Percentiles rank a stretch among this genome's conserved stretches.
These are phyloP conservation scores for Penicillium sp. DNA, from an alignment of 2,329 filamentous ascomycete genomes.

Conservation along the genomic window DNA sequence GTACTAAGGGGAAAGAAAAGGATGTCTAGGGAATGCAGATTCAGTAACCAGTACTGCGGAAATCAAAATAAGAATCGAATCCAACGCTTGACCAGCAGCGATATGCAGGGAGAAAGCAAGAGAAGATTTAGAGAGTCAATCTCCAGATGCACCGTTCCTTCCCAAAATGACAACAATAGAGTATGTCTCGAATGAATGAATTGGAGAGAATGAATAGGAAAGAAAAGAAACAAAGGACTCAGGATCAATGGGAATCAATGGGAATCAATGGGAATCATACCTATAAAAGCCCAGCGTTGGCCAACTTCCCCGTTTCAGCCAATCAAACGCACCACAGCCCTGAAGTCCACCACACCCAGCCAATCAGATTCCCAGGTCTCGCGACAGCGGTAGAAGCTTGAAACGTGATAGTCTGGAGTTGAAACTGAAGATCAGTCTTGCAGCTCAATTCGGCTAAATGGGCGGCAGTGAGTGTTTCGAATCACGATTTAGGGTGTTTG, in stretches of 20 bases:
- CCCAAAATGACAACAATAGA: constrained; percentile 8
- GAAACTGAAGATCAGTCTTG: constrained; percentile 21
- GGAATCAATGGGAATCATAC: neutral
- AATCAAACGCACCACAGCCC: constrained; percentile 13
- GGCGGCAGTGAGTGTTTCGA: neutral
- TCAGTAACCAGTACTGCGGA: constrained; percentile 30
- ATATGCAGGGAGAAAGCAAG: neutral
- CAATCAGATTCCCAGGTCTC: constrained; percentile 15
- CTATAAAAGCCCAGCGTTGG: neutral
- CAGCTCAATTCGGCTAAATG: constrained; percentile 7
- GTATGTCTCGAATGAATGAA: constrained; percentile 2
- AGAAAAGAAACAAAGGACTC: neutral
- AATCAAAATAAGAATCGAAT: neutral
- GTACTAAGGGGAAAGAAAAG: constrained; percentile 3
- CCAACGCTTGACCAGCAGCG: constrained; percentile 15
- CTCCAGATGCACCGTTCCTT: constrained; percentile 3
- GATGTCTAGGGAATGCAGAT: constrained; percentile 16
- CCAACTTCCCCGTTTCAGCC: constrained; percentile 4
- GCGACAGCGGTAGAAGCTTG: constrained; percentile 10
- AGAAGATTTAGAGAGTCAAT: constrained; percentile 10
- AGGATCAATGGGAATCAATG: neutral
- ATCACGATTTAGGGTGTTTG: neutral
- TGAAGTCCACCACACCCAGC: constrained; percentile 12
- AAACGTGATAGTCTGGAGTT: constrained; percentile 18
- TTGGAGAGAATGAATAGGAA: constrained; percentile 1